phyloP scores from a whole-genome alignment of 148 eudicot species.

The Vaccinium myrtillus region DNA sequence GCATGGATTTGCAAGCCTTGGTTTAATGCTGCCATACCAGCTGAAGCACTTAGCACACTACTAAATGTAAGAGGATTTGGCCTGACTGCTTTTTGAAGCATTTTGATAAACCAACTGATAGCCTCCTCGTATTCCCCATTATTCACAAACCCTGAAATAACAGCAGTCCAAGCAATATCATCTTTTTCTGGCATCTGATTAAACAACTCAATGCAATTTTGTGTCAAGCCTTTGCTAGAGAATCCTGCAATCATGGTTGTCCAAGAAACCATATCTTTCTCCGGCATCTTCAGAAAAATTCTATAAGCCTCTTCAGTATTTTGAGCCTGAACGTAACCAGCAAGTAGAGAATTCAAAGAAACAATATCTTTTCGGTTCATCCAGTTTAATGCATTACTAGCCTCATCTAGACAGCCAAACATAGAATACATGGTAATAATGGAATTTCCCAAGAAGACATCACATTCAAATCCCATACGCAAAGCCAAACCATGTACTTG shows the following conservation, averaged over 20 bases:
- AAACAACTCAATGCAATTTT: slow-evolving; percentile 40
- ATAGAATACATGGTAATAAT: slow-evolving; percentile 56
- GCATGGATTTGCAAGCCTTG: slow-evolving; percentile 54
- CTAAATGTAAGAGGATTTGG: slow-evolving; percentile 59
- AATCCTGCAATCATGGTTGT: slow-evolving; percentile 62
- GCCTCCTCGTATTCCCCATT: slow-evolving; percentile 42
- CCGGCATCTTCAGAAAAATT: slow-evolving; percentile 39
- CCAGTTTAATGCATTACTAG: slow-evolving; percentile 29
- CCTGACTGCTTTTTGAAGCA: slow-evolving; percentile 37
- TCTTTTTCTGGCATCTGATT: slow-evolving; percentile 48
- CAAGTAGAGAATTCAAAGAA: slow-evolving; percentile 53
- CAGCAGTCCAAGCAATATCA: slow-evolving; percentile 68
- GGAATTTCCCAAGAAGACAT: slow-evolving; percentile 52
- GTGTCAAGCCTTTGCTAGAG: slow-evolving; percentile 40
- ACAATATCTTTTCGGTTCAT: slow-evolving; percentile 43
- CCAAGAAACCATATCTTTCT: slow-evolving; percentile 54
- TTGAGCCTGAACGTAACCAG: slow-evolving; percentile 40
- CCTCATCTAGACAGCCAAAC: slow-evolving; percentile 42
- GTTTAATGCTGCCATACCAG: slow-evolving; percentile 44
- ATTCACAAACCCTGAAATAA: slow-evolving; percentile 54
- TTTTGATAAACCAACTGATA: slow-evolving; percentile 44
- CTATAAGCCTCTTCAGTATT: slow-evolving; percentile 38
- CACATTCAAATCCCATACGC: slow-evolving; percentile 45
- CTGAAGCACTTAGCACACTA: slow-evolving; percentile 55
- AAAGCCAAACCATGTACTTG: slow-evolving; percentile 57